phyloP scores from a whole-genome alignment of 23 red algal species.

The Gracilariopsis chorda region DNA sequence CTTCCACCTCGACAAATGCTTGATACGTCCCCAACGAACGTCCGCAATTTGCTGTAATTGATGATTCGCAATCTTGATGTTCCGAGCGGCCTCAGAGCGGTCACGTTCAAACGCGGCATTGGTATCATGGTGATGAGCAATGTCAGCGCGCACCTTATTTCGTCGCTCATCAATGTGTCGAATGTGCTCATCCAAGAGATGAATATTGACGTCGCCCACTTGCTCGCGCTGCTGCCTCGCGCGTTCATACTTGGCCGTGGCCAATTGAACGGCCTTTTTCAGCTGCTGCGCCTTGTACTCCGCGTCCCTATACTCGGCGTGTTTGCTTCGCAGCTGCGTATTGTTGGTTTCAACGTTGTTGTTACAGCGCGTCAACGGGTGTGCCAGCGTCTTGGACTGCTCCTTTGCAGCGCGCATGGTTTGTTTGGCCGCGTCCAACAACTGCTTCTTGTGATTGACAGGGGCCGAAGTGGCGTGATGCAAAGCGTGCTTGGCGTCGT shows the following conservation, averaged over 20 bases:
- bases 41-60: constrained; percentile 16
- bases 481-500: not conserved
- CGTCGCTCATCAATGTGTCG: not conserved
- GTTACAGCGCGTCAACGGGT: not conserved
- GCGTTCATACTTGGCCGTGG: not conserved
- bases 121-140: not conserved
- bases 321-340: not conserved
- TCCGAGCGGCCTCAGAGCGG: constrained; percentile 5
- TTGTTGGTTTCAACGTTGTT: not conserved
- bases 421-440: constrained; percentile 17
- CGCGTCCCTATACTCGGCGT: constrained; percentile 4
- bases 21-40: constrained; percentile 4
- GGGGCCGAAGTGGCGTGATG: not conserved
- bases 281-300: not conserved
- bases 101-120: not conserved
- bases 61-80: constrained; percentile 35
- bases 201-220: not conserved
- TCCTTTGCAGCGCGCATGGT: constrained; percentile 10
- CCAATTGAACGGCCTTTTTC: constrained; percentile 14
- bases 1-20: constrained; percentile 1
- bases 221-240: not conserved
- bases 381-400: not conserved
- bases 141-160: constrained; percentile 7
- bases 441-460: constrained; percentile 21
- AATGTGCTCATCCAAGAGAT: not conserved